Base-by-base conservation (phyloP, 202 grass and related monocot species). In the Thinopyrum obtusiflorum region DNA sequence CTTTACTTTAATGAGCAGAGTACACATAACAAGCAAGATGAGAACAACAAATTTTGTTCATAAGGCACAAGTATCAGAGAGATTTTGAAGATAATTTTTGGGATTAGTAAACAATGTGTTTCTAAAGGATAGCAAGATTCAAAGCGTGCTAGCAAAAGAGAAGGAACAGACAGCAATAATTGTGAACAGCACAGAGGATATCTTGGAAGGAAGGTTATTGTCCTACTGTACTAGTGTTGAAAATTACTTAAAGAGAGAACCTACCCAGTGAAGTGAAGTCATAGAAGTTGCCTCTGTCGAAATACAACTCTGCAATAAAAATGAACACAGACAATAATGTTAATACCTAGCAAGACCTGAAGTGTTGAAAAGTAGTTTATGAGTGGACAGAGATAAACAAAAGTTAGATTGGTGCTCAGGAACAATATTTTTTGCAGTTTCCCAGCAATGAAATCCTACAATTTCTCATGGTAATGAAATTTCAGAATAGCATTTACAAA, bases 211-310 rank as follows among this genome's bases (percentile, higher is more conserved):
- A 26, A 60, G 35, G 6, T 12, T 67, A 33, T 74, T 61, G 67
- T 17, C 51, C 14, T 83, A 51, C 61, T 6, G 0, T 49, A 9
- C 42, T 2, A 47, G 24, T 24, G 13, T 28, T 74, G 46, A 72
- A 83, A 77, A 66, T 12, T 9, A 86, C 7, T 9, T 11, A 0
- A 87, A 79, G 39, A 65, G 6, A 68, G 13, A 81, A 88, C 65
- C 65, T 86, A 98, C 95, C 91, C 80, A 98, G 73, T 23, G 95
- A 98, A 71, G 93, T 95, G 72, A 98, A 98, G 90, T 98, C 93
- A 35, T 98, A 95, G 83, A 95, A 95, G 79, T 92, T 95, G 44
- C 91, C 95, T 92, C 88, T 92, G 67, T 95, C 95, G 12, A 95
- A 89, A 77, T 95, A 92, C 8, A 95, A 80, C 76, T 95, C 95